Percentiles rank a stretch among this genome's conserved stretches.
phyloP scores from a whole-genome alignment of 371 early-diverging fungal species.

The Haplosporangium sp. region DNA sequence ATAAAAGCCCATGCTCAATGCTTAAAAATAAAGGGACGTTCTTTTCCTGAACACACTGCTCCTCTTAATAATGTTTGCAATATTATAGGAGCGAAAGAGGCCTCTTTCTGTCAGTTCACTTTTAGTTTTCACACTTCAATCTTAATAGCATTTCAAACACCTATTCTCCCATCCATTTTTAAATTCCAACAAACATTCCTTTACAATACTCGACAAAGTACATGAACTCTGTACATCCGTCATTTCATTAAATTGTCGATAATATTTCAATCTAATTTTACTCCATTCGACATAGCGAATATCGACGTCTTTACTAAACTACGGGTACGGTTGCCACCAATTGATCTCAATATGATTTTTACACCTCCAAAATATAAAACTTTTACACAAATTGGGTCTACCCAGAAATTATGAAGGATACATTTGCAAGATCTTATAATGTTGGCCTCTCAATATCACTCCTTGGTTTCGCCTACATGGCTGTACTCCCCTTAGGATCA shows the following conservation, averaged over 20 bases:
- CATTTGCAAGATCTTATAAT: not conserved
- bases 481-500: not conserved
- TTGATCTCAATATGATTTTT: not conserved
- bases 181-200: not conserved
- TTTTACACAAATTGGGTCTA: too few species aligned
- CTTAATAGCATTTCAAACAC: not conserved
- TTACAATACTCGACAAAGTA: too few species aligned
- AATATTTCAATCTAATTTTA: not conserved
- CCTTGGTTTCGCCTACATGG: constrained; percentile 2
- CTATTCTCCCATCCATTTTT: not conserved
- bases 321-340: constrained; percentile 3
- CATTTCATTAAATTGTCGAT: not conserved
- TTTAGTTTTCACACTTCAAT: not conserved
- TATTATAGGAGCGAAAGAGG: not conserved
- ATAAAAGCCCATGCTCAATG: not conserved
- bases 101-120: not conserved
- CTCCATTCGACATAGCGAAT: not conserved
- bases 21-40: not conserved
- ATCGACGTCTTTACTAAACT: not conserved
- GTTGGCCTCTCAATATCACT: not conserved
- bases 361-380: too few species aligned
- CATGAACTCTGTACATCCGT: not conserved
- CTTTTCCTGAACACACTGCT: too few species aligned
- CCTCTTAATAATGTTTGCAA: too few species aligned
- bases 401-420: not conserved